Percentiles rank a stretch among this genome's conserved stretches.
phyloP scores from a whole-genome alignment of 2,329 filamentous ascomycete species.

The Thielaviopsis cerberus region DNA sequence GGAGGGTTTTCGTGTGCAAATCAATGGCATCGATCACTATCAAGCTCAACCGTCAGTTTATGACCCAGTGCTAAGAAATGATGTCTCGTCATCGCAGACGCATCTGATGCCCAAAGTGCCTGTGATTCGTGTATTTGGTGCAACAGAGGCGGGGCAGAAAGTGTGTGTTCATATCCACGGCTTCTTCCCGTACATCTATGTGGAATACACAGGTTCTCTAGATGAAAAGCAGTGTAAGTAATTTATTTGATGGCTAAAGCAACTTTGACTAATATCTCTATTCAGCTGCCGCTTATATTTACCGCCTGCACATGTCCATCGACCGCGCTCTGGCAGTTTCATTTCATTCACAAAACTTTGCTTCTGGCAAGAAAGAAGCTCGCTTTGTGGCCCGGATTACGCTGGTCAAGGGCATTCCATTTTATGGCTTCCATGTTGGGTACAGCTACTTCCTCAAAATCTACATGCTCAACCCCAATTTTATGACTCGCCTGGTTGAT shows the following conservation, averaged over 20 bases:
- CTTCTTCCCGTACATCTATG: conserved; percentile 85
- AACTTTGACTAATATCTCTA: not conserved
- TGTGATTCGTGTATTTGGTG: conserved; percentile 76
- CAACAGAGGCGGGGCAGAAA: conserved; percentile 86
- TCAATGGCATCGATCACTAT: conserved; percentile 95
- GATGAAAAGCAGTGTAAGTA: conserved; percentile 45
- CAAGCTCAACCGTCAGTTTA: conserved; percentile 60
- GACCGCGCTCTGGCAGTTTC: conserved; percentile 76
- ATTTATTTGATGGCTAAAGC: not conserved
- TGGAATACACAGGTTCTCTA: conserved; percentile 62
- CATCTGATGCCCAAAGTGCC: conserved; percentile 56
- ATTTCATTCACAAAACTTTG: conserved; percentile 35
- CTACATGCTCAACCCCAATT: conserved; percentile 72
- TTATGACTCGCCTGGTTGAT: conserved; percentile 76
- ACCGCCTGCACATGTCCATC: conserved; percentile 64
- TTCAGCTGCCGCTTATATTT: conserved; percentile 56
- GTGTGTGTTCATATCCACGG: conserved; percentile 93
- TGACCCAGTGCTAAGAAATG: conserved; percentile 59
- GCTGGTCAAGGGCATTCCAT: conserved; percentile 79
- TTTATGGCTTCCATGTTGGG: conserved; percentile 89
- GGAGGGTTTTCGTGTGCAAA: conserved; percentile 54
- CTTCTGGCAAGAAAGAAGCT: conserved; percentile 37
- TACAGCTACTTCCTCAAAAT: conserved; percentile 86
- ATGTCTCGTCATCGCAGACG: conserved; percentile 38
- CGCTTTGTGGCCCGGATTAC: conserved; percentile 78